Conservation (phyloP, 805 yeast species). For the Clavispora vitiphila region DNA sequence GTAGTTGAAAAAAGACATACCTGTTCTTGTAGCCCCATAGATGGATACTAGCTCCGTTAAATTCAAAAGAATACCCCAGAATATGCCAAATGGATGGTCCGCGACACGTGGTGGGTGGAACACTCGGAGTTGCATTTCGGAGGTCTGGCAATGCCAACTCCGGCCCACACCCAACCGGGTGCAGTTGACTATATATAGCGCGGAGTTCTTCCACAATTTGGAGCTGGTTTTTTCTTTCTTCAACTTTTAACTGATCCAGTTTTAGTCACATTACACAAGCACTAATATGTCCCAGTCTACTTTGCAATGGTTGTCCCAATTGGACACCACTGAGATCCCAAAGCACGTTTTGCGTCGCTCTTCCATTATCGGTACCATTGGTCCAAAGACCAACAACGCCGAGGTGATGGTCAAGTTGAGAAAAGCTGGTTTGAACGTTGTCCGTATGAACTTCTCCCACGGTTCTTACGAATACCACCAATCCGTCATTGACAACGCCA, state of each 20-base stretch:
- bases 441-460: conserved; percentile 98
- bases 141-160: conserved; percentile 13
- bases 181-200: conserved; percentile 8
- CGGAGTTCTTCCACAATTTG: conserved; percentile 6
- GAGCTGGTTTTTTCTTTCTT: conserved; percentile 6
- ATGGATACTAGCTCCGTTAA: neutral
- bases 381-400: conserved; percentile 93
- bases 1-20: neutral
- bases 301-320: conserved; percentile 77
- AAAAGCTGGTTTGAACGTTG: conserved; percentile 96
- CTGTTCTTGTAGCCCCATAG: neutral
- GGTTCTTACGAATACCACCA: conserved; percentile 98
- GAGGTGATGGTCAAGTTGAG: conserved; percentile 82
- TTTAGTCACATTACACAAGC: neutral
- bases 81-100: too few species aligned
- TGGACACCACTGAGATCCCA: conserved; percentile 70
- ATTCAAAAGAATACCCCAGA: too few species aligned
- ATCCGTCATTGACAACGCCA: conserved; percentile 91
- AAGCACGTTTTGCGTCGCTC: conserved; percentile 84
- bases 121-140: conserved; percentile 5
- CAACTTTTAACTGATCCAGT: neutral
- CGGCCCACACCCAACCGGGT: conserved; percentile 28
- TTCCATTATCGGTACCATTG: conserved; percentile 97
- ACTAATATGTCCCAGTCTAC: conserved; percentile 38
- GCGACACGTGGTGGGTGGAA: neutral